Evolutionary conservation across 164 flowering plant genomes (phyloP), one percentile per base, ranked within the genome.

Genomic region (Nelumbo lutea): DNA sequence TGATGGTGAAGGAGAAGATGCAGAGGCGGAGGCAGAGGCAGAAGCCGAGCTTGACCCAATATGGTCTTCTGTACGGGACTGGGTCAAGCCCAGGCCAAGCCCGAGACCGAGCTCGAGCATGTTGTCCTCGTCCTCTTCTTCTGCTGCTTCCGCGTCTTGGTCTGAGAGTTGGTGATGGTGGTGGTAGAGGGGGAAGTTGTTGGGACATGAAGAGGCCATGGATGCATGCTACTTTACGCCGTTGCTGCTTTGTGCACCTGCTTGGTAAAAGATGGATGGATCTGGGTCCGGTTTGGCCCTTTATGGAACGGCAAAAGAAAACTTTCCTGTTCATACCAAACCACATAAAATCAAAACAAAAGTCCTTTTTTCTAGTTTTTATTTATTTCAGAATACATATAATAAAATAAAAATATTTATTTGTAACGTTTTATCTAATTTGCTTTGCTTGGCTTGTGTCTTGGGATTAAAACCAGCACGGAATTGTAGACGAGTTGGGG

Each of bases 91-190:
- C 6, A 9, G 42, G 5, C 68, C 52, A 4, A 61, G 62, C 13
- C 77, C 73, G 47, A 78, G 70, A 8, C 68, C 75, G 38, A 78
- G 68, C 51, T 74, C 62, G 44, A 77, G 77, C 77, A 64, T 71
- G 46, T 68, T 66, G 9, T 55, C 43, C 2, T 51, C 53, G 14
- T 56, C 61, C n/a, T 69, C 44, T n/a, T 62, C 61, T 27, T 27
- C 66, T 52, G 61, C 51, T 55, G 6, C 9, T 46, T 45, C 53
- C 15, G 46, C 42, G 2, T 39, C 61, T 4, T 58, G 9, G 5
- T 59, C 44, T 39, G 40, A 43, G 7, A 7, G 4, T 41, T 9
- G 3, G 7, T 10, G 9, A 0, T 50, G 10, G 7, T 65, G 8
- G 56, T 41, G 5, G 55, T 58, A 3, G 53, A 3, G 41, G 27